phyloP scores from a whole-genome alignment of 805 yeast species.

The Candida palmyrensis region DNA sequence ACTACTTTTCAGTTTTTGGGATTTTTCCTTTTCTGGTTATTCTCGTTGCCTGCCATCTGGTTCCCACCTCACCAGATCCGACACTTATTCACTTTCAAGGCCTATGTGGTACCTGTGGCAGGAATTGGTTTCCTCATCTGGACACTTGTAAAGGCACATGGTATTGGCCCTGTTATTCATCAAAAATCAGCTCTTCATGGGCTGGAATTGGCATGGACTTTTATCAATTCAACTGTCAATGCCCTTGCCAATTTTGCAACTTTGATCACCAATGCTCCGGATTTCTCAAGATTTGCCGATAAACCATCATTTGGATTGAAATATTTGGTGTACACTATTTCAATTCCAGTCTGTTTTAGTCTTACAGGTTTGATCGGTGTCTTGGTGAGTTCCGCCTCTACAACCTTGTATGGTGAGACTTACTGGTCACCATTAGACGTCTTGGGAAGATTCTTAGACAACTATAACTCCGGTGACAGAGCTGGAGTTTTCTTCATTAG shows the following conservation, averaged over 20 bases:
- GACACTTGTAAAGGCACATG: slow-evolving; percentile 77
- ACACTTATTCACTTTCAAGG: slow-evolving; percentile 79
- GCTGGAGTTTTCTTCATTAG: slow-evolving; percentile 54
- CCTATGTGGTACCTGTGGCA: slow-evolving; percentile 74
- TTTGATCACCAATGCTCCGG: slow-evolving; percentile 84
- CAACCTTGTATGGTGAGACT: slow-evolving; percentile 58
- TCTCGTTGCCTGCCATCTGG: slow-evolving; percentile 75
- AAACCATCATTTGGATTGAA: slow-evolving; percentile 34
- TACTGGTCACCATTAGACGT: slow-evolving; percentile 86
- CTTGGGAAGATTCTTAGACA: slow-evolving; percentile 51
- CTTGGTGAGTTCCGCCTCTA: slow-evolving; percentile 75
- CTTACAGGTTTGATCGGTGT: slow-evolving; percentile 82
- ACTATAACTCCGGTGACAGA: slow-evolving; percentile 33
- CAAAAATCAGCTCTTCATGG: slow-evolving; percentile 51
- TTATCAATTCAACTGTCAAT: slow-evolving; percentile 72
- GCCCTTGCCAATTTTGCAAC: slow-evolving; percentile 84
- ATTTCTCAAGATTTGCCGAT: slow-evolving; percentile 78
- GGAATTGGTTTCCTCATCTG: slow-evolving; percentile 80
- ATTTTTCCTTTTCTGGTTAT: slow-evolving; percentile 79
- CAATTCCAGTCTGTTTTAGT: slow-evolving; percentile 76
- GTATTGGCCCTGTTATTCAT: slow-evolving; percentile 68
- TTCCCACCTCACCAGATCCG: slow-evolving; percentile 78
- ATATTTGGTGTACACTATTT: slow-evolving; percentile 42
- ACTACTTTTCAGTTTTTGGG: slow-evolving; percentile 69
- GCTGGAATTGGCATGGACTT: slow-evolving; percentile 74